Conservation (phyloP, 192 early-diverging fungal species). For the Gonapodya sp. region DNA sequence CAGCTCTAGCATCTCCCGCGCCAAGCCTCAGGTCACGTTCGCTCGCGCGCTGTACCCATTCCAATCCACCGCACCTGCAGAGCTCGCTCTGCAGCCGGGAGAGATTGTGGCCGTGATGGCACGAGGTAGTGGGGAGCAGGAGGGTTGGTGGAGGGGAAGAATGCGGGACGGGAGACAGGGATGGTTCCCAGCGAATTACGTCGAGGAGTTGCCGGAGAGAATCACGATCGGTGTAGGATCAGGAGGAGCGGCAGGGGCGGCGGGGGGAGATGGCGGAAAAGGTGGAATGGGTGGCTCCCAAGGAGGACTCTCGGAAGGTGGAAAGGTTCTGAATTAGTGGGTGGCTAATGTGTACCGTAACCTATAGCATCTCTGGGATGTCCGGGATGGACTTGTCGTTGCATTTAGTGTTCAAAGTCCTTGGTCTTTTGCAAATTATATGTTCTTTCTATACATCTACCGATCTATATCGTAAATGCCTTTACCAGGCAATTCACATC, state of each 20-base stretch:
- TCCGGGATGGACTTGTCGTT: too few relatives aligned
- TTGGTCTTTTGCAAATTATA: too few relatives aligned
- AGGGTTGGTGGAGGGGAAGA: constrained; percentile 88
- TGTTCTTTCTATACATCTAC: too few relatives aligned
- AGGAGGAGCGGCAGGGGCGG: background rate
- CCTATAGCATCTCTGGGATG: too few relatives aligned
- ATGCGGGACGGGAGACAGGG: constrained; percentile 73
- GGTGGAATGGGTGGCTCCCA: background rate
- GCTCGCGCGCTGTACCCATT: constrained; percentile 86
- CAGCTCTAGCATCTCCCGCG: constrained; percentile 23
- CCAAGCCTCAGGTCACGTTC: constrained; percentile 65
- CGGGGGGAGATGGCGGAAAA: background rate
- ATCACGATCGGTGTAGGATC: background rate
- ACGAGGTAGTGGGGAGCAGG: constrained; percentile 65
- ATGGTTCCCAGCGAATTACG: constrained; percentile 85
- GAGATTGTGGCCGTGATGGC: constrained; percentile 82
- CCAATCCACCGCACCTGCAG: constrained; percentile 55
- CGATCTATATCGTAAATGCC: too few relatives aligned
- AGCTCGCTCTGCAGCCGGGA: constrained; percentile 74
- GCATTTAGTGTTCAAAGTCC: too few relatives aligned
- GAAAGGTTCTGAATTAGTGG: background rate
- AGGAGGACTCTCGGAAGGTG: background rate
- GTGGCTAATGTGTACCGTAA: too few relatives aligned
- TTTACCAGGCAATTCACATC: too few relatives aligned
- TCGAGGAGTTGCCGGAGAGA: constrained; percentile 29